These are phyloP conservation scores for Ophiostoma tasmaniense DNA, from an alignment of 2,329 filamentous ascomycete genomes.

Conservation along the genomic window DNA sequence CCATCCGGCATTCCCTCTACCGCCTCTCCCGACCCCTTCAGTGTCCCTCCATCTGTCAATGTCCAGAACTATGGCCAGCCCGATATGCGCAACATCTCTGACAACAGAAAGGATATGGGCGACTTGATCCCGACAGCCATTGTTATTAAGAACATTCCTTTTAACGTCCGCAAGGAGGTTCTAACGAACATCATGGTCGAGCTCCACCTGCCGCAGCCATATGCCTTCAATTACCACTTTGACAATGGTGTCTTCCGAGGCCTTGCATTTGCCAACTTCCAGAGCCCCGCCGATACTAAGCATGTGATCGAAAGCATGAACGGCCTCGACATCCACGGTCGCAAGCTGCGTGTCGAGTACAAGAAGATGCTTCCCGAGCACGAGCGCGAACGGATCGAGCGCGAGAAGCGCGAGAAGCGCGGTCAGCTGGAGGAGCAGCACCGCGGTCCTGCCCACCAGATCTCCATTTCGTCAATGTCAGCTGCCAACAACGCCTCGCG, in stretches of 20 bases:
- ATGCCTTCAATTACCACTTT: slow-evolving; percentile 99
- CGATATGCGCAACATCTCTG: slow-evolving; percentile 33
- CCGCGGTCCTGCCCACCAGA: slow-evolving; percentile 73
- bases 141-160: slow-evolving; percentile 99
- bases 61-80: slow-evolving; percentile 32
- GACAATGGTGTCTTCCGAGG: slow-evolving; percentile 96
- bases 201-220: slow-evolving; percentile 84
- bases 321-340: slow-evolving; percentile 86
- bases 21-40: slow-evolving; percentile 33
- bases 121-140: slow-evolving; percentile 97
- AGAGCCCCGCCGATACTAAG: slow-evolving; percentile 86
- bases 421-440: slow-evolving; percentile 97
- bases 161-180: slow-evolving; percentile 95
- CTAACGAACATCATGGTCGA: slow-evolving; percentile 90
- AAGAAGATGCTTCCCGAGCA: slow-evolving; percentile 98
- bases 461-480: slow-evolving; percentile 69
- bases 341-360: slow-evolving; percentile 93
- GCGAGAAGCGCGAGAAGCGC: slow-evolving; percentile 91
- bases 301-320: slow-evolving; percentile 91
- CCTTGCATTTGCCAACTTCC: slow-evolving; percentile 96
- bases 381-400: slow-evolving; percentile 89
- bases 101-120: slow-evolving; percentile 51
- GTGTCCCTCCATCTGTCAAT: slow-evolving; percentile 20
- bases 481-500: slow-evolving; percentile 17
- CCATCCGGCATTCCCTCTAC: slow-evolving; percentile 30